Base-by-base conservation (phyloP, 1,284 basidiomycete species). In the Moesziomyces globuligerus region DNA sequence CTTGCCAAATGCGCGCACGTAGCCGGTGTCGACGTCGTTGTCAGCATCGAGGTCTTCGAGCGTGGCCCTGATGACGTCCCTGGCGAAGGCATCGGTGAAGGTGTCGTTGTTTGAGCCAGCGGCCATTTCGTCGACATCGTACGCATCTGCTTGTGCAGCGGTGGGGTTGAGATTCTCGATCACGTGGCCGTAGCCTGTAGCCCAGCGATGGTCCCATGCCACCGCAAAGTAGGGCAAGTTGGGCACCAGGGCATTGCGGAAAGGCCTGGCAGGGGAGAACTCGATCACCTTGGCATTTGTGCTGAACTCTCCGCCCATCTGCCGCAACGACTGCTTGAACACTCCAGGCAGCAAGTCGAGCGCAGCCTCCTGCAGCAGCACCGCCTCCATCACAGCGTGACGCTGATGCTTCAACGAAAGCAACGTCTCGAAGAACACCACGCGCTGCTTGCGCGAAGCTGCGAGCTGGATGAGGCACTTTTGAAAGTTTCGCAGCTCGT, bases 191-290 rank as follows among this genome's bases (percentile, higher is more conserved):
- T 94, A 98, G 1, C 81, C 81, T 17, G 55, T 70, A 20, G 61
- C 46, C 26, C 95, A 94, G 78, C 93, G 94, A 84, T 98, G 88
- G 84, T 99, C 96, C 84, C 94, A 99, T 77, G 93, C 91, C 1
- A 98, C 91, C 90, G 94, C 94, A 81, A 99, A 99, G 84, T 99
- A 98, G 0, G 96, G 96, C 40, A 99, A 84, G 76, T 97, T 94
- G 2, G 94, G 89, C 6, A 98, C 95, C 89, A 99, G 61, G 9
- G 60, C 64, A 8, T 58, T 41, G 9, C 80, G 51, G 44, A 82
- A 81, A 2, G 74, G 62, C 17, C 64, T 48, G 5, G n/a, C n/a
- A 7, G 52, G 25, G 2, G 90, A 88, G 81, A 99, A 98, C 79
- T 95, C 91, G 69, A 99, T 97, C 46, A 98, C 85, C 81, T 98